A percentile compares a stretch with the other conserved stretches of the same genome.
These are phyloP conservation scores for Lentinula aciculospora DNA, from an alignment of 768 basidiomycete genomes.

Conservation along the genomic window DNA sequence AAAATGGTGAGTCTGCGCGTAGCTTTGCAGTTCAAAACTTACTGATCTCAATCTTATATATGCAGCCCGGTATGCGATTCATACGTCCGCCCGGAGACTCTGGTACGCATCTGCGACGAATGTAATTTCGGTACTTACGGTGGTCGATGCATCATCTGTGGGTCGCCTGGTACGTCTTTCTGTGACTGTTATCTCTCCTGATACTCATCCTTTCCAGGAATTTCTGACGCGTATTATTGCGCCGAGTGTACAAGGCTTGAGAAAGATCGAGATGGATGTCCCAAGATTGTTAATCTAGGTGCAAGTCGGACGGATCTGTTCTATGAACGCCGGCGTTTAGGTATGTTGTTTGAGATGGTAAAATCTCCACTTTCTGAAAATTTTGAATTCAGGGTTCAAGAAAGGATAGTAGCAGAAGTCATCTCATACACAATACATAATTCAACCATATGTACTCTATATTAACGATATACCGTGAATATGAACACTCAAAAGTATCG, in stretches of 20 bases:
- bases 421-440: too few species aligned
- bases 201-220: constrained; percentile 46
- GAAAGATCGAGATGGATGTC: constrained; percentile 97
- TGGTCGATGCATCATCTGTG: constrained; percentile 96
- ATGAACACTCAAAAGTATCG: too few species aligned
- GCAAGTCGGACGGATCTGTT: constrained; percentile 89
- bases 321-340: constrained; percentile 83
- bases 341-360: constrained; percentile 30
- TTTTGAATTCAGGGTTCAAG: constrained; percentile 52
- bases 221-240: constrained; percentile 98
- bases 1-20: constrained; percentile 74
- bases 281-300: constrained; percentile 94
- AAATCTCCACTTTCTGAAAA: background rate
- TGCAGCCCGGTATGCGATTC: constrained; percentile 97
- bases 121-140: constrained; percentile 99
- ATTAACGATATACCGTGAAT: too few species aligned
- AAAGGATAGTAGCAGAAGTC: constrained; percentile 40
- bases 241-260: constrained; percentile 94
- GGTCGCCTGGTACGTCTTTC: constrained; percentile 70
- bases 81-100: constrained; percentile 96
- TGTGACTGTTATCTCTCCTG: background rate
- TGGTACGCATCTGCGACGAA: constrained; percentile 98
- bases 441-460: too few species aligned
- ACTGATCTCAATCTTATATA: background rate
- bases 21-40: background rate